phyloP scores from a whole-genome alignment of 1,139 yeast genomes.

The Pichia sp. region DNA sequence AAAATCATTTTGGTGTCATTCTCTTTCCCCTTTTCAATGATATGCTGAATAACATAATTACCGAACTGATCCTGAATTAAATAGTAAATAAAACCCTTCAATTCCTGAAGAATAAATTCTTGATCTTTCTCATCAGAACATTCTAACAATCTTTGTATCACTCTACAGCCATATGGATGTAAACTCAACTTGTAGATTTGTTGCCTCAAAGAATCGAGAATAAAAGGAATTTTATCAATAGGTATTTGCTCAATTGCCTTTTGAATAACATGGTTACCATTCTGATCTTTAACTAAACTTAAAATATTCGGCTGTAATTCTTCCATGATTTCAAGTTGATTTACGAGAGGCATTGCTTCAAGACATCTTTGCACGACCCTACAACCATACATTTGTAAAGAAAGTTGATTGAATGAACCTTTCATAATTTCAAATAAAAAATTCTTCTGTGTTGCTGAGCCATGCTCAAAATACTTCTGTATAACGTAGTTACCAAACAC shows the following conservation, averaged over 20 bases:
- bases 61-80: constrained; percentile 96
- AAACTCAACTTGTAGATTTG: constrained; percentile 87
- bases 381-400: constrained; percentile 96
- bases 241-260: constrained; percentile 88
- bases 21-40: constrained; percentile 66
- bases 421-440: constrained; percentile 67
- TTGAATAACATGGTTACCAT: constrained; percentile 96
- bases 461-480: constrained; percentile 87
- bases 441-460: constrained; percentile 62
- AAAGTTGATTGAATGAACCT: constrained; percentile 67
- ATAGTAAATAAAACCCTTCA: constrained; percentile 65
- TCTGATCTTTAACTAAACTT: constrained; percentile 87
- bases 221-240: constrained; percentile 59
- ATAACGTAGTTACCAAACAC: constrained; percentile 97
- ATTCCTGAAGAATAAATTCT: constrained; percentile 56
- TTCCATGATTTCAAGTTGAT: constrained; percentile 60
- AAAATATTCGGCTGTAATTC: constrained; percentile 70
- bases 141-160: constrained; percentile 85
- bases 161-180: constrained; percentile 97
- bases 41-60: constrained; percentile 94
- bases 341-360: constrained; percentile 62
- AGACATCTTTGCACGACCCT: constrained; percentile 93
- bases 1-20: constrained; percentile 43
- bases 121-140: constrained; percentile 57
- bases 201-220: constrained; percentile 63